Base-by-base conservation (phyloP, 345 rosid genomes). In the Combretum micranthum region DNA sequence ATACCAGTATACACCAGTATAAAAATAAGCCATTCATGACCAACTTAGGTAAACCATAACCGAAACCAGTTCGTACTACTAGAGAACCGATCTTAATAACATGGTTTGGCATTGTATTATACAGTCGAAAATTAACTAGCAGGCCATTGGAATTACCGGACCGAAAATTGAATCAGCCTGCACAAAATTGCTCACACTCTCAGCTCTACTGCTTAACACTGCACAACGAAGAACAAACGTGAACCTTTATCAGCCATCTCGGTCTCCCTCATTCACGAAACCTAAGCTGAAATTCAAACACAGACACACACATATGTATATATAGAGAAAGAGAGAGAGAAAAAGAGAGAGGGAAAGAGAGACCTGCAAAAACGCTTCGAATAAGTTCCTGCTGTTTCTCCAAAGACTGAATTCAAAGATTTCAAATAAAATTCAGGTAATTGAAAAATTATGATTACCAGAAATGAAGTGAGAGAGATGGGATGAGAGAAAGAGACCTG, bases 301-400 rank as follows among this genome's bases (percentile, higher is more conserved):
- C 4, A 32, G 10, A 32, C 39, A 32, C 39, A 32, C 39, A 32
- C 32, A 50, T 13, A 45, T 16, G 19, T 21, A 2, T 5, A 20
- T 15, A 39, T 6, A 53, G n/a, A 56, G 18, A 56, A 47, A 7
- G 5, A 11, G 37, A 54, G 44, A 11, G n/a, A n/a, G 18, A 32
- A 53, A 39, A 7, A 46, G 44, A 19, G 42, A 56, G 64, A 55
- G 18, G 20, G 15, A 57, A 57, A 44, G 59, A 59, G 39, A 53
- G 61, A 93, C 97, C 96, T 82, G 84, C 80, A 69, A 73, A 93
- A 3, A 89, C 84, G 47, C 82, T 68, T 69, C 95, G 90, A 42
- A 93, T 80, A 51, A 89, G 86, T 70, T 89, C 95, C 60, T 78
- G 92, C 67, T 93, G 97, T 78, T 82, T 85, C 83, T 93, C 96